phyloP scores from a whole-genome alignment of 1,284 basidiomycete genomes.

The Agroathelia rolfsii region DNA sequence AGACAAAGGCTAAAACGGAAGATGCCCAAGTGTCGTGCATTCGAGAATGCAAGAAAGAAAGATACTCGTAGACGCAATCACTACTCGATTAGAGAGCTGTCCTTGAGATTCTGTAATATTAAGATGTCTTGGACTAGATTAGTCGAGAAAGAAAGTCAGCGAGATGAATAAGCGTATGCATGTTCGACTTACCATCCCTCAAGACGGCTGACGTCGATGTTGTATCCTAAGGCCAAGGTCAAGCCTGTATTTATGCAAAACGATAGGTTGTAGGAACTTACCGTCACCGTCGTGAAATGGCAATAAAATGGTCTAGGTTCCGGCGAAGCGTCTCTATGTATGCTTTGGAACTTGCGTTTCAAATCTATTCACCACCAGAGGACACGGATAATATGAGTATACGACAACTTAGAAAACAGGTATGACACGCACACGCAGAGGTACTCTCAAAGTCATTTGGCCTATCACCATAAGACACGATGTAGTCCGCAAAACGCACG shows the following conservation, averaged over 20 bases:
- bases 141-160: not conserved
- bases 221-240: constrained; percentile 29
- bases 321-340: constrained; percentile 46
- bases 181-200: constrained; percentile 20
- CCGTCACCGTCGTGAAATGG: constrained; percentile 63
- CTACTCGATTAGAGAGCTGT: constrained; percentile 9
- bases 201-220: constrained; percentile 40
- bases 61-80: not conserved
- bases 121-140: constrained; percentile 11
- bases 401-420: no score
- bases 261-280: no score
- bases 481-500: constrained; percentile 39
- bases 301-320: constrained; percentile 50
- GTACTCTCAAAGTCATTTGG: constrained; percentile 45
- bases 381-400: no score
- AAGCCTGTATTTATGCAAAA: no score
- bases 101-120: constrained; percentile 11
- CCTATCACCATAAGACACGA: constrained; percentile 51
- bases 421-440: constrained; percentile 21
- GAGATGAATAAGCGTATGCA: not conserved
- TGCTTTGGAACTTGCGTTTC: no score
- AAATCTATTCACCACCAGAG: no score
- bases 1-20: no score
- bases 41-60: no score
- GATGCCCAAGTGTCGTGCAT: no score